phyloP scores from a whole-genome alignment of 2,329 filamentous ascomycete genomes.

The Neonectria neomacrospora region DNA sequence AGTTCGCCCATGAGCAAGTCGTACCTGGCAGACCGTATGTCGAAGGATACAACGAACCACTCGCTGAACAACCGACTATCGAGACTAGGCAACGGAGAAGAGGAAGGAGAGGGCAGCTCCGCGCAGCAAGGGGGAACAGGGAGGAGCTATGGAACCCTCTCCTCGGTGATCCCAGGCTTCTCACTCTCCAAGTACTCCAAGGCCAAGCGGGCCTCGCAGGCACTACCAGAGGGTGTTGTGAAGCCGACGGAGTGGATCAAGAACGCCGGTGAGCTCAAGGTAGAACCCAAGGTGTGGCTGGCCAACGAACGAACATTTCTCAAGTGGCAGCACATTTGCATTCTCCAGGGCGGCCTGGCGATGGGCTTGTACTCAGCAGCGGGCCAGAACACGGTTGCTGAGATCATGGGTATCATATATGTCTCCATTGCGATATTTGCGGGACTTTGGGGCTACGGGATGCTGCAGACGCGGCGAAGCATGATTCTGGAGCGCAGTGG shows the following conservation, averaged over 20 bases:
- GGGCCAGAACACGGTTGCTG: conserved; percentile 79
- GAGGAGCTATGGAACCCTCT: conserved; percentile 66
- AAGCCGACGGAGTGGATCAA: conserved; percentile 92
- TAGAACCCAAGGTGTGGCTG: conserved; percentile 98
- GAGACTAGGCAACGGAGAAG: conserved; percentile 44
- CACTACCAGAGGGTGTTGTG: conserved; percentile 86
- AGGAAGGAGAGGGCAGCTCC: conserved; percentile 50
- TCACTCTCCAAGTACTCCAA: conserved; percentile 81
- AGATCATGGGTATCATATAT: conserved; percentile 84
- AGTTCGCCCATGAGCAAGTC: conserved; percentile 77
- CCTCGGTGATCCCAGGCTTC: conserved; percentile 83
- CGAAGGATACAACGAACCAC: conserved; percentile 49
- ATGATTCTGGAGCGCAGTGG: conserved; percentile 89
- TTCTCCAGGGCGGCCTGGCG: conserved; percentile 85
- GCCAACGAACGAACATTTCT: conserved; percentile 98
- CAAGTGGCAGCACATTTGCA: conserved; percentile 96
- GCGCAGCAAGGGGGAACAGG: conserved; percentile 51
- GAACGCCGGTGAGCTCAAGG: conserved; percentile 88
- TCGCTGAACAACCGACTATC: conserved; percentile 43
- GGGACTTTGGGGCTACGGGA: conserved; percentile 86
- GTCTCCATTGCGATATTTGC: conserved; percentile 84
- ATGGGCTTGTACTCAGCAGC: conserved; percentile 91
- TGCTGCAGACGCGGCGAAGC: conserved; percentile 78
- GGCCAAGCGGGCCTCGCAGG: conserved; percentile 60
- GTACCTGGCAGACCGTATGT: conserved; percentile 67